phyloP scores from a whole-genome alignment of 2,329 filamentous ascomycete genomes.

The Fusarium burgessii region DNA sequence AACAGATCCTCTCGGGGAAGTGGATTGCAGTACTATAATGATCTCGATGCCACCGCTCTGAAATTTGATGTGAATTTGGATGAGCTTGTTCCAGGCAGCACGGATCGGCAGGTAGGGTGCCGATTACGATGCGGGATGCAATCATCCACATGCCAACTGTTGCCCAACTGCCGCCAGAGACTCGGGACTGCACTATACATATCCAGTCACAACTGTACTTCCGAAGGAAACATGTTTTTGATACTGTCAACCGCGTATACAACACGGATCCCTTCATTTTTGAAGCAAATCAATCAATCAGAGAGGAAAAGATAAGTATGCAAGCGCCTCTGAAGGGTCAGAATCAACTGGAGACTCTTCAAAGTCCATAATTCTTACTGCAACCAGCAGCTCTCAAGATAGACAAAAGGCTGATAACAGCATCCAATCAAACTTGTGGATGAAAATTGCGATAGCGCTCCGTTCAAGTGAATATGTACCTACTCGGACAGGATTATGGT shows the following conservation, averaged over 20 bases:
- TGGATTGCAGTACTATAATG: neutral
- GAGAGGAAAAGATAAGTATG: neutral
- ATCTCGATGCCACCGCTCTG: neutral
- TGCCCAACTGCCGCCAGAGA: constrained; percentile 31
- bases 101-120: constrained; percentile 7
- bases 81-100: neutral
- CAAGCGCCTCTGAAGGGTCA: constrained; percentile 6
- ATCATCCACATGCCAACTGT: constrained; percentile 42
- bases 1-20: neutral
- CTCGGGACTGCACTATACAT: constrained; percentile 16
- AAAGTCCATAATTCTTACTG: constrained; percentile 18
- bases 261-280: neutral
- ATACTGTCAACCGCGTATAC: constrained; percentile 14
- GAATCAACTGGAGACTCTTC: constrained; percentile 20
- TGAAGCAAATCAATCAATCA: neutral
- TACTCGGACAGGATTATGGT: neutral
- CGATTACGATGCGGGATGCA: constrained; percentile 31
- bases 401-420: constrained; percentile 30
- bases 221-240: constrained; percentile 37
- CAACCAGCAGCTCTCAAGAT: constrained; percentile 9
- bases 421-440: constrained; percentile 4
- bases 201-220: neutral
- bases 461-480: neutral
- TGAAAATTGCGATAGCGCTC: constrained; percentile 9
- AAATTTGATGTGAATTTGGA: neutral